Conservation (phyloP, 225 moss, liverwort and hornwort genomes). For the Sphagnum tenellum region DNA sequence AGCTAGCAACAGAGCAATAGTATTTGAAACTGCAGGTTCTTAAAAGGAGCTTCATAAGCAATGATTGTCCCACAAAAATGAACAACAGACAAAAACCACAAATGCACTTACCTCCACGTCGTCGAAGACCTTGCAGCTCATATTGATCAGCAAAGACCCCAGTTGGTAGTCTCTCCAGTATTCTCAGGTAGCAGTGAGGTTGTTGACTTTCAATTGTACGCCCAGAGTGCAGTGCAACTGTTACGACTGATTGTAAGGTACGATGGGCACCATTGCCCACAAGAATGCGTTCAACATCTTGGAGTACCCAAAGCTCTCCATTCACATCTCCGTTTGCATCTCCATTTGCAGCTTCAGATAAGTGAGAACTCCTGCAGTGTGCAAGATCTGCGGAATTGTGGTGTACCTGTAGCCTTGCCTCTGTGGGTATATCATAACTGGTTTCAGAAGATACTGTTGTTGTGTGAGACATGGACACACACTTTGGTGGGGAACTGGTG, state of each 20-base stretch:
- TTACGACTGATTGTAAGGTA: constrained; percentile 22
- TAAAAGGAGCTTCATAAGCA: not conserved
- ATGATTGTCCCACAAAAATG: no score
- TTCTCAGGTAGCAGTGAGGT: constrained; percentile 23
- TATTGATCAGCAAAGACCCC: constrained; percentile 51
- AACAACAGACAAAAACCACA: no score
- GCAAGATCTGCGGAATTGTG: constrained; percentile 16
- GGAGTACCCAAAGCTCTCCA: constrained; percentile 20
- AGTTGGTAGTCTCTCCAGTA: constrained; percentile 44
- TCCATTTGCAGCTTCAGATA: not conserved
- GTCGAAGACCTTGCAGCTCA: constrained; percentile 49
- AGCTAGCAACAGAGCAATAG: no score
- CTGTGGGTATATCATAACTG: constrained; percentile 5
- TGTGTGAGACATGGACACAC: constrained; percentile 10
- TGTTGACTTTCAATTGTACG: constrained; percentile 2
- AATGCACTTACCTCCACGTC: constrained; percentile 37
- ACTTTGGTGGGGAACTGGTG: constrained; percentile 33
- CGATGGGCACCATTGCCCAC: constrained; percentile 54
- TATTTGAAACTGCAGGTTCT: no score
- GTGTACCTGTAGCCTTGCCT: constrained; percentile 21
- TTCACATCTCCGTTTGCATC: constrained; percentile 1
- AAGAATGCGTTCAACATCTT: constrained; percentile 29
- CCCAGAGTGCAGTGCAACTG: constrained; percentile 12
- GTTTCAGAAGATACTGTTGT: constrained; percentile 7
- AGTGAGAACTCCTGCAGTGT: constrained; percentile 12